Conservation (phyloP, 1,284 basidiomycete species). For the Leccinum pachyderme region DNA sequence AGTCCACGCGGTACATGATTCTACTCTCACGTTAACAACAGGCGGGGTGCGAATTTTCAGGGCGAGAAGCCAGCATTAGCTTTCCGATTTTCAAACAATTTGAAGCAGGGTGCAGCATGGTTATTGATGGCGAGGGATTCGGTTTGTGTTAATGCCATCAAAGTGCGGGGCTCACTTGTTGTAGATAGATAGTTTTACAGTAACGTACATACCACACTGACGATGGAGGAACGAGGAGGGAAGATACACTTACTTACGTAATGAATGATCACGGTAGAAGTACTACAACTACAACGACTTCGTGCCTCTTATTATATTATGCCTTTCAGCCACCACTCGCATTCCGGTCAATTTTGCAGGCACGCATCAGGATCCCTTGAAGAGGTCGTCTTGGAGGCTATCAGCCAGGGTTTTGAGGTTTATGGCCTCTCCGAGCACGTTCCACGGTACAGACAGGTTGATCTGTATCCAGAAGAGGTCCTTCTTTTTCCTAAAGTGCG, state of each 20-base stretch:
- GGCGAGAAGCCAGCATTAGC: slow-evolving; percentile 30
- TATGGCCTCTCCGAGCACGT: slow-evolving; percentile 96
- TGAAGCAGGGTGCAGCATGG: slow-evolving; percentile 4
- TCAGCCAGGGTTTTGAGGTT: slow-evolving; percentile 73
- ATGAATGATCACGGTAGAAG: slow-evolving; percentile 3
- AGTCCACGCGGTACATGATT: not conserved
- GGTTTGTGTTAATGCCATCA: slow-evolving; percentile 21
- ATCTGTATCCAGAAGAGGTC: slow-evolving; percentile 97
- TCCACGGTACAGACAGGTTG: slow-evolving; percentile 76
- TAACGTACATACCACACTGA: not conserved
- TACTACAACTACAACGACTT: slow-evolving; percentile 1
- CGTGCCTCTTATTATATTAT: slow-evolving; percentile 43
- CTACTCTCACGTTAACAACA: slow-evolving; percentile 5
- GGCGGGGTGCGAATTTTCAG: slow-evolving; percentile 25
- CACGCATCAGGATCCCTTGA: slow-evolving; percentile 82
- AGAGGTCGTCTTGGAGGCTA: slow-evolving; percentile 78
- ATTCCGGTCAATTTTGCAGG: slow-evolving; percentile 95
- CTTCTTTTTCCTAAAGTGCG: slow-evolving; percentile 13
- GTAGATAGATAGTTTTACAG: slow-evolving; percentile 4
- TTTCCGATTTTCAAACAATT: slow-evolving; percentile 35
- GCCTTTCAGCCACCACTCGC: slow-evolving; percentile 92
- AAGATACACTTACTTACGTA: slow-evolving; percentile 23
- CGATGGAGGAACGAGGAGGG: not conserved
- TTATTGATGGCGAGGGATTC: slow-evolving; percentile 16
- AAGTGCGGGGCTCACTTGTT: slow-evolving; percentile 21